A percentile compares a stretch with the other conserved stretches of the same genome.
Conservation (phyloP, 495 filamentous ascomycete genomes). For the Podospora pseudocomata region DNA sequence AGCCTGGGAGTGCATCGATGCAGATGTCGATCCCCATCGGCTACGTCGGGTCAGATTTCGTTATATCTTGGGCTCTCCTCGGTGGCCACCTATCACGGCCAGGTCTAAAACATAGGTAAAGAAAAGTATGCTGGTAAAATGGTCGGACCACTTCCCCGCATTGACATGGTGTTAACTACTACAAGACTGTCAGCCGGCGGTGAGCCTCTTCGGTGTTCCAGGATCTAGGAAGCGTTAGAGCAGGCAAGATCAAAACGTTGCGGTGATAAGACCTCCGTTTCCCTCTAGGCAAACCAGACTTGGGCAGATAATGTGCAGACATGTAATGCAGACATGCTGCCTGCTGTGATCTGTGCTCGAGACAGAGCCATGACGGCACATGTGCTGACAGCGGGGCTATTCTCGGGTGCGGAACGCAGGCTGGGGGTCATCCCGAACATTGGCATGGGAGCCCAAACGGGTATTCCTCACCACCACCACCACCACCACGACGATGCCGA, state of each 20-base stretch:
- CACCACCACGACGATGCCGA: background rate
- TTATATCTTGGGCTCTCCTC: background rate
- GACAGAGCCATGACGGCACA: background rate
- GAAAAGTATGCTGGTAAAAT: background rate
- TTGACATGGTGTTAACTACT: background rate
- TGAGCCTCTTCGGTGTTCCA: background rate
- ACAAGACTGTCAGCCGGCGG: background rate
- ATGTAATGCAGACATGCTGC: background rate
- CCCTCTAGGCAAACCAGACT: background rate
- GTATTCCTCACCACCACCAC: background rate
- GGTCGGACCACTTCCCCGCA: background rate
- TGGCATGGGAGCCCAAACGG: slow-evolving; percentile 13
- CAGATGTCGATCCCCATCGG: background rate
- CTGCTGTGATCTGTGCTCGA: background rate
- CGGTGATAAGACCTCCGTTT: background rate
- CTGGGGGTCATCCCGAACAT: background rate
- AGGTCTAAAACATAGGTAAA: background rate
- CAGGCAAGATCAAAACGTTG: background rate
- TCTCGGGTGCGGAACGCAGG: background rate
- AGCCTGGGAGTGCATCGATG: background rate
- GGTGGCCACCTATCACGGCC: background rate
- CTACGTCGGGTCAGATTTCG: background rate
- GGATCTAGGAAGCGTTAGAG: background rate
- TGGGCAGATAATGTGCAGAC: background rate
- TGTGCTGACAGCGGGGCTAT: background rate